A percentile compares a stretch with the other conserved stretches of the same genome.
Conservation (phyloP, 75 land plant genomes). For the Cryptomeria japonica region DNA sequence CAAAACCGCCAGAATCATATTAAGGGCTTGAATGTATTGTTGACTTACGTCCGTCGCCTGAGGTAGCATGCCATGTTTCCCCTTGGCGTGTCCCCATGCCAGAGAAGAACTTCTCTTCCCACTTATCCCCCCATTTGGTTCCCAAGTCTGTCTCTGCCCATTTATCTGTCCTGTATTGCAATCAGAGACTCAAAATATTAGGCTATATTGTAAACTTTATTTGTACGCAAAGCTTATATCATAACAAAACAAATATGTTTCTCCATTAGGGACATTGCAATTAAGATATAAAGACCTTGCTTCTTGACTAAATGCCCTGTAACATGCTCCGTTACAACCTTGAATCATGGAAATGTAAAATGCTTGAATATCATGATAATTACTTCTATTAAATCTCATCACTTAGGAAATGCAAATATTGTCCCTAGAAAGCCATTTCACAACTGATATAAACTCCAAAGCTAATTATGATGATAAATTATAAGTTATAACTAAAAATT, state of each 20-base stretch:
- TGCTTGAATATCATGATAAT: neutral
- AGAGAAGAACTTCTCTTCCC: constrained; percentile 93
- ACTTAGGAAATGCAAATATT: neutral
- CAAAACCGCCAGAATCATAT: neutral
- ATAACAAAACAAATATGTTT: neutral
- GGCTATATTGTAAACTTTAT: neutral
- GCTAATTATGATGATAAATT: neutral
- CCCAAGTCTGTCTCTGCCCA: constrained; percentile 96
- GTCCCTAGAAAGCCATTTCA: neutral
- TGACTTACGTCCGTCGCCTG: constrained; percentile 69
- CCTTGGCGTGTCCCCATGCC: constrained; percentile 93
- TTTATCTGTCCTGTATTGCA: constrained; percentile 83
- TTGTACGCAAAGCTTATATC: neutral
- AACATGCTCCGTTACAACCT: neutral
- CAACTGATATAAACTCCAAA: neutral
- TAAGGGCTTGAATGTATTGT: neutral
- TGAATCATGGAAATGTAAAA: neutral
- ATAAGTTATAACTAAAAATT: neutral
- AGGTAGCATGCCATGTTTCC: constrained; percentile 89
- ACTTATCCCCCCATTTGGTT: constrained; percentile 96
- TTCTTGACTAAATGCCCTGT: neutral
- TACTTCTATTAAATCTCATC: neutral
- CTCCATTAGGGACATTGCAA: neutral
- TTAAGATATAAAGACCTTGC: neutral
- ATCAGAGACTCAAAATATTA: neutral